Evolutionary conservation across 192 early-diverging fungal genomes (phyloP).

Genomic region (Pilaira anomala): DNA sequence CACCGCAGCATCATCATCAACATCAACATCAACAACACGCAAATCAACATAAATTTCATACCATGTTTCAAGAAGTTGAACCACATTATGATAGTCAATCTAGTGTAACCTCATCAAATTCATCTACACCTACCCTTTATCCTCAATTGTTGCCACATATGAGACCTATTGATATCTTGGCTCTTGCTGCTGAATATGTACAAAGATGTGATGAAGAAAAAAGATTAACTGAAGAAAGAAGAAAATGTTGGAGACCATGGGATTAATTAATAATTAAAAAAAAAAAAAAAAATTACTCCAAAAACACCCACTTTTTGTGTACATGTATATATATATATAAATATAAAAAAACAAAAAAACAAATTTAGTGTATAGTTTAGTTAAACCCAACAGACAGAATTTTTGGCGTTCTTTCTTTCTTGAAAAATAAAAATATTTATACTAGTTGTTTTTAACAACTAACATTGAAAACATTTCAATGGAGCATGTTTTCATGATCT

Average conservation of each 20-base stretch:
- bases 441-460: too few relatives aligned
- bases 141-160: slow-evolving; percentile 15
- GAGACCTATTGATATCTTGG: slow-evolving; percentile 33
- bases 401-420: too few relatives aligned
- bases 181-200: slow-evolving; percentile 37
- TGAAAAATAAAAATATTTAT: too few relatives aligned
- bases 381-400: too few relatives aligned
- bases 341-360: too few relatives aligned
- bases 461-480: too few relatives aligned
- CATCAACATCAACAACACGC: neutral
- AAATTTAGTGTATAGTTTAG: too few relatives aligned
- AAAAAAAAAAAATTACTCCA: too few relatives aligned
- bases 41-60: slow-evolving; percentile 3
- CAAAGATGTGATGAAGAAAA: slow-evolving; percentile 33
- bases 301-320: too few relatives aligned
- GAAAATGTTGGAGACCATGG: slow-evolving; percentile 18
- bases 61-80: neutral
- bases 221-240: slow-evolving; percentile 3
- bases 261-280: too few relatives aligned
- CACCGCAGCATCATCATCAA: neutral
- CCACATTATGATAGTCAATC: slow-evolving; percentile 8
- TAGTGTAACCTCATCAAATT: slow-evolving; percentile 8
- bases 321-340: too few relatives aligned
- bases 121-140: slow-evolving; percentile 6
- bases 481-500: too few relatives aligned